phyloP scores from a whole-genome alignment of 1,139 yeast species.

The Pichiaceae sp. region DNA sequence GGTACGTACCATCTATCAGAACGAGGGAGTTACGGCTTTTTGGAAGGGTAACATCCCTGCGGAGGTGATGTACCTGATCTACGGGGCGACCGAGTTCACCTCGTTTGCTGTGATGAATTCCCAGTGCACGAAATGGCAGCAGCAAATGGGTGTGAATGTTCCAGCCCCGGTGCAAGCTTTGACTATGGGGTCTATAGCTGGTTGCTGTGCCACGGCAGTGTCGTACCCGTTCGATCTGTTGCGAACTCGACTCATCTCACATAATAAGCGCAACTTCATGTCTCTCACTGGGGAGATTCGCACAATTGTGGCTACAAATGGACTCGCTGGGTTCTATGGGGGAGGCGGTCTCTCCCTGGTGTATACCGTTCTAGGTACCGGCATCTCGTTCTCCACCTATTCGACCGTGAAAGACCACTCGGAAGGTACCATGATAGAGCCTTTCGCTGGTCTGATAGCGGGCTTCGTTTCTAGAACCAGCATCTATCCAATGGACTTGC shows the following conservation, averaged over 20 bases:
- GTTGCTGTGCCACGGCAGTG: constrained; percentile 57
- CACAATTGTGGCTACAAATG: constrained; percentile 41
- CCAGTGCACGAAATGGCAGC: constrained; percentile 28
- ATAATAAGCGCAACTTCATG: constrained; percentile 32
- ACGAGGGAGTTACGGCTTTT: constrained; percentile 55
- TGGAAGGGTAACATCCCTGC: constrained; percentile 98
- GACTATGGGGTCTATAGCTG: constrained; percentile 70
- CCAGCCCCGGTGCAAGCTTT: constrained; percentile 41
- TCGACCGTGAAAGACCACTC: constrained; percentile 11
- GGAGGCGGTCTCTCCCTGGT: constrained; percentile 57
- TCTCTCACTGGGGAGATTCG: constrained; percentile 37
- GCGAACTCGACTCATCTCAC: constrained; percentile 75
- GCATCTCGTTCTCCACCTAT: constrained; percentile 24
- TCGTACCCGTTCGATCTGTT: constrained; percentile 88
- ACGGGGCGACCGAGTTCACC: constrained; percentile 82
- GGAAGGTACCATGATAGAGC: constrained; percentile 42
- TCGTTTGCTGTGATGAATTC: constrained; percentile 36
- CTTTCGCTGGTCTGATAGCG: constrained; percentile 66
- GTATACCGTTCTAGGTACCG: constrained; percentile 22
- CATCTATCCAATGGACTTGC: constrained; percentile 80
- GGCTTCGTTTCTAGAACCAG: constrained; percentile 67
- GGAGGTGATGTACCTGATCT: constrained; percentile 70
- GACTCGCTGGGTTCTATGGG: constrained; percentile 60
- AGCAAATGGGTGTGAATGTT: constrained; percentile 20
- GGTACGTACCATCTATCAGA: constrained; percentile 27